phyloP scores from a whole-genome alignment of 2,329 filamentous ascomycete genomes.

The Cercospora beticola region DNA sequence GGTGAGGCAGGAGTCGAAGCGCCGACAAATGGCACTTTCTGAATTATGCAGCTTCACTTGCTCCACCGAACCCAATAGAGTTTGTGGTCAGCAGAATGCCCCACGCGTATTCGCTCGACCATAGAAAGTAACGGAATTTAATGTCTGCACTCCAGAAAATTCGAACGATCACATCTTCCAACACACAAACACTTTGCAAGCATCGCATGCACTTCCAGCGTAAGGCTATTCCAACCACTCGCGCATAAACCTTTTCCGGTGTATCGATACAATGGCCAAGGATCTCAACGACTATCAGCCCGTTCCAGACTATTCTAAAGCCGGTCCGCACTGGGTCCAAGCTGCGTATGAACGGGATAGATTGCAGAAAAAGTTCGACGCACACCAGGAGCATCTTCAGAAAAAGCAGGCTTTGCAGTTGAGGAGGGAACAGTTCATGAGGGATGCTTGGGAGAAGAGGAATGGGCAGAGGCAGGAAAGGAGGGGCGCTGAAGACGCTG shows the following conservation, averaged over 20 bases:
- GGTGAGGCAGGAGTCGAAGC: background rate
- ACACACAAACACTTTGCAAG: background rate
- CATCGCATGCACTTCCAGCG: background rate
- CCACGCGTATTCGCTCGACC: background rate
- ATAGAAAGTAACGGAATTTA: background rate
- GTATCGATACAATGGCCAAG: background rate
- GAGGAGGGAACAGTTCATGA: background rate
- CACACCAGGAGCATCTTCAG: background rate
- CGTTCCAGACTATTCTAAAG: background rate
- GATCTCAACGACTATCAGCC: background rate
- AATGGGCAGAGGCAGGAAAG: background rate
- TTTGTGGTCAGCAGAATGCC: background rate
- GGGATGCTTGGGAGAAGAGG: background rate
- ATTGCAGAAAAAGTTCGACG: background rate
- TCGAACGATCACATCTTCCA: background rate
- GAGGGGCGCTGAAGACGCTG: background rate
- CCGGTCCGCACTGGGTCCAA: background rate
- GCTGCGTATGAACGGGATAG: background rate
- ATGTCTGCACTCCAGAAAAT: background rate
- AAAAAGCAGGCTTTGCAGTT: background rate
- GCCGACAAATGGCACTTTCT: background rate
- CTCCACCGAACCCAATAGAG: background rate
- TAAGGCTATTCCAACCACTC: background rate
- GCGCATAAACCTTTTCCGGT: background rate
- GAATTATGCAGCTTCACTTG: background rate